A percentile compares a stretch with the other conserved stretches of the same genome.
These are phyloP conservation scores for Dactylellina parvicollis DNA, from an alignment of 2,329 filamentous ascomycete species.

Conservation along the genomic window DNA sequence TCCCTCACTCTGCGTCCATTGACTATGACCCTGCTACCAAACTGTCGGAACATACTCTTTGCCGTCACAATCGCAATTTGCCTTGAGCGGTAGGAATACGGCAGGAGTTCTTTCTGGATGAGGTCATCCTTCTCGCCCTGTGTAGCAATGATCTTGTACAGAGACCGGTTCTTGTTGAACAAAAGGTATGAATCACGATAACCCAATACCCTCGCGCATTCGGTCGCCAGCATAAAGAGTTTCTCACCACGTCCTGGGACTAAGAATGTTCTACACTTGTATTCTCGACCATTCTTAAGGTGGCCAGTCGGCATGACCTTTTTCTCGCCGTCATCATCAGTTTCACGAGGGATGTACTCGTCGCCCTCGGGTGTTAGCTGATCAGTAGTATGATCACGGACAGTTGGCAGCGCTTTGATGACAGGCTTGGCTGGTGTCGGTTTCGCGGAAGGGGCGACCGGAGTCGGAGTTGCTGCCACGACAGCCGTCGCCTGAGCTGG, in stretches of 20 bases:
- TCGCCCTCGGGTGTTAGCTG: conserved; percentile 88
- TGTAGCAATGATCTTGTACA: conserved; percentile 97
- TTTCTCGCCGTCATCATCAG: conserved; percentile 90
- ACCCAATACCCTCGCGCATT: conserved; percentile 93
- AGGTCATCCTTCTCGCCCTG: conserved; percentile 98
- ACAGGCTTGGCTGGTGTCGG: conserved; percentile 81
- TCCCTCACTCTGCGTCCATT: conserved; percentile 91
- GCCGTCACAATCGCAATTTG: conserved; percentile 99
- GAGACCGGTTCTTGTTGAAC: conserved; percentile 95
- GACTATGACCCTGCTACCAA: conserved; percentile 91
- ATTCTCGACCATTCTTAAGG: conserved; percentile 83
- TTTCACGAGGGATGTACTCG: conserved; percentile 93
- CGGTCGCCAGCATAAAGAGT: conserved; percentile 98
- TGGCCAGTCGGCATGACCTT: conserved; percentile 89
- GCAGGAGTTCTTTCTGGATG: conserved; percentile 91
- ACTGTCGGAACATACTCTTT: conserved; percentile 97
- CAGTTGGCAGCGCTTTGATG: conserved; percentile 92
- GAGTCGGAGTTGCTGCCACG: conserved; percentile 30
- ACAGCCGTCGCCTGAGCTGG: conserved; percentile 42
- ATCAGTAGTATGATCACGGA: conserved; percentile 95
- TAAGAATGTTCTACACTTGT: conserved; percentile 94
- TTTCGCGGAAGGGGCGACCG: conserved; percentile 49
- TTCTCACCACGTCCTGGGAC: conserved; percentile 83
- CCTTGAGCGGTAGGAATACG: conserved; percentile 96
- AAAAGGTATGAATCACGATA: conserved; percentile 98